Evolutionary conservation across 192 early-diverging fungal species (phyloP).

Genomic region (Coemansia brasiliensis): DNA sequence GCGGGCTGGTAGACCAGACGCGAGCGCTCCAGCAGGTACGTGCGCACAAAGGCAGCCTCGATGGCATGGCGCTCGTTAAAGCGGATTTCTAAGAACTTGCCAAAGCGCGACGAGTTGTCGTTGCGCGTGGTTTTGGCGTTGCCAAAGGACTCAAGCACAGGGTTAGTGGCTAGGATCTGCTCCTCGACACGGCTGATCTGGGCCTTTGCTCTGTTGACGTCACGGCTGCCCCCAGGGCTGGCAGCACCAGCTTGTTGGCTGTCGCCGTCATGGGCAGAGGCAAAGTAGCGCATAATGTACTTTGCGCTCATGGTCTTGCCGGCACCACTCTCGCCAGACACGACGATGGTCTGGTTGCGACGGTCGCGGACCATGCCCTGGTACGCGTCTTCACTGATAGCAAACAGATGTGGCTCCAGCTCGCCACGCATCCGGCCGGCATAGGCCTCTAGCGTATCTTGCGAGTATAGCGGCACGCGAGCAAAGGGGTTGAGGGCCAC

Average conservation of each 20-base stretch:
- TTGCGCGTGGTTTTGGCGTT: conserved; percentile 77
- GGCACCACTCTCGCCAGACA: conserved; percentile 94
- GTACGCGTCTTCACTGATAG: conserved; percentile 97
- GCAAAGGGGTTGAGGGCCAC: conserved; percentile 97
- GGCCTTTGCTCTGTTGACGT: conserved; percentile 22
- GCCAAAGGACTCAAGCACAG: conserved; percentile 86
- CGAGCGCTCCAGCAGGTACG: conserved; percentile 85
- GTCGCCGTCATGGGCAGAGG: conserved; percentile 71
- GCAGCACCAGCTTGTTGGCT: conserved; percentile 8
- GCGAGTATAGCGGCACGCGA: conserved; percentile 78
- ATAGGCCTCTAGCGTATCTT: conserved; percentile 85
- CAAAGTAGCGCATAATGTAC: conserved; percentile 98
- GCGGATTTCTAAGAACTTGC: conserved; percentile 82
- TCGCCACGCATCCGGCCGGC: conserved; percentile 73
- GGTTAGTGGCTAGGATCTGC: conserved; percentile 70
- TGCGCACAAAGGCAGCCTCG: conserved; percentile 80
- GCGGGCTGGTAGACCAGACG: conserved; percentile 67
- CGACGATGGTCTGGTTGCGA: conserved; percentile 97
- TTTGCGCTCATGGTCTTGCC: conserved; percentile 97
- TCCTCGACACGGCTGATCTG: conserved; percentile 47
- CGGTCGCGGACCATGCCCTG: conserved; percentile 87
- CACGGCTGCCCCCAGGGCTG: background rate
- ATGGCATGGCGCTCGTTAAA: conserved; percentile 82
- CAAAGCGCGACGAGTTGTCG: conserved; percentile 83
- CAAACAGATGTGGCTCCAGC: conserved; percentile 97